phyloP scores from a whole-genome alignment of 2,329 filamentous ascomycete genomes.

The Aspergillus fumigatus region DNA sequence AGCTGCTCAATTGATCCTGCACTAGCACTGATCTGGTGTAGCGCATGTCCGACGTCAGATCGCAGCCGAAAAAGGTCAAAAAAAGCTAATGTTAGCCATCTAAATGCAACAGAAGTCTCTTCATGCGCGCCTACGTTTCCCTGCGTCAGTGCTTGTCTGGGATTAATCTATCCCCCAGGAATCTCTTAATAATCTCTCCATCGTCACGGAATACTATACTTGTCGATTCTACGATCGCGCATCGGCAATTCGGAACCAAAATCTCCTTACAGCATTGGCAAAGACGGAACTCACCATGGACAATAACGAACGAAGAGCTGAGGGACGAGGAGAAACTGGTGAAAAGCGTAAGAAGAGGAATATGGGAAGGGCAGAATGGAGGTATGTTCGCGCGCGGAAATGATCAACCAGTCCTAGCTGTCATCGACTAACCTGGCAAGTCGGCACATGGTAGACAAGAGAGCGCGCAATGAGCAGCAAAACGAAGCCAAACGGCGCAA shows the following conservation, averaged over 20 bases:
- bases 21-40: background rate
- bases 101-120: constrained; percentile 5
- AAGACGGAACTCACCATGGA: constrained; percentile 23
- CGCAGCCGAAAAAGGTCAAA: constrained; percentile 8
- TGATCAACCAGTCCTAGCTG: background rate
- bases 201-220: background rate
- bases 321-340: constrained; percentile 27
- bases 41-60: background rate
- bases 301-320: constrained; percentile 30
- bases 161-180: background rate
- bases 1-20: background rate
- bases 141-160: constrained; percentile 15
- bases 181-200: background rate
- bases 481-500: constrained; percentile 54
- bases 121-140: constrained; percentile 21
- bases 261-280: background rate
- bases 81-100: constrained; percentile 4
- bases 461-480: constrained; percentile 47
- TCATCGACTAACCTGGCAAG: constrained; percentile 49
- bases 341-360: constrained; percentile 57
- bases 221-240: background rate
- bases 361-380: constrained; percentile 63
- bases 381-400: constrained; percentile 43
- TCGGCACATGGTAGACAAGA: constrained; percentile 49
- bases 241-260: background rate